Conservation (phyloP, 306 rosid species). For the Rubus parviflorus region DNA sequence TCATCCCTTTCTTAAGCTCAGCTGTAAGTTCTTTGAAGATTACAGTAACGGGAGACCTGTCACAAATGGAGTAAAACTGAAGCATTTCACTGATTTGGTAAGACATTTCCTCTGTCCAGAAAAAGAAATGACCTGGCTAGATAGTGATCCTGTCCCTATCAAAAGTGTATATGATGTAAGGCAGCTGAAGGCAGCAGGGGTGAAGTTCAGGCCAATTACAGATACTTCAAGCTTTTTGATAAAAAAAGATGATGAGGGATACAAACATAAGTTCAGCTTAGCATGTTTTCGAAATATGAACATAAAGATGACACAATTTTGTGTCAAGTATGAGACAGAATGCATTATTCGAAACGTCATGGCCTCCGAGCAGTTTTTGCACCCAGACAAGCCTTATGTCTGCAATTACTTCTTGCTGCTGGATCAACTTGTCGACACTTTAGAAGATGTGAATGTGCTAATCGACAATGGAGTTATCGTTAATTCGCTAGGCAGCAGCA, state of each 20-base stretch:
- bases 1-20: not conserved
- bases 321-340: not conserved
- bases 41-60: not conserved
- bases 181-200: constrained; percentile 1
- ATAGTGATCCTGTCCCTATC: no score
- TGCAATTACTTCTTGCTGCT: constrained; percentile 45
- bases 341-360: constrained; percentile 41
- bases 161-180: not conserved
- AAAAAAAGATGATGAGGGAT: no score
- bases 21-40: constrained; percentile 3
- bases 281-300: not conserved
- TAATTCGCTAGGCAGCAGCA: constrained; percentile 45
- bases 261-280: not conserved
- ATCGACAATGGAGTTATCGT: constrained; percentile 38
- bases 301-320: not conserved
- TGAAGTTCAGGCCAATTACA: not conserved
- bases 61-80: not conserved
- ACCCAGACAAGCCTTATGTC: constrained; percentile 39
- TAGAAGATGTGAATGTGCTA: constrained; percentile 47
- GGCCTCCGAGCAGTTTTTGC: constrained; percentile 55
- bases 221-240: not conserved
- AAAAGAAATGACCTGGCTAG: not conserved
- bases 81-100: constrained; percentile 52
- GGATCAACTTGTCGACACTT: constrained; percentile 44
- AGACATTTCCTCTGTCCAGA: constrained; percentile 36